These are phyloP conservation scores for Candida mesenterica DNA, from an alignment of 1,139 yeast genomes.

Conservation along the genomic window DNA sequence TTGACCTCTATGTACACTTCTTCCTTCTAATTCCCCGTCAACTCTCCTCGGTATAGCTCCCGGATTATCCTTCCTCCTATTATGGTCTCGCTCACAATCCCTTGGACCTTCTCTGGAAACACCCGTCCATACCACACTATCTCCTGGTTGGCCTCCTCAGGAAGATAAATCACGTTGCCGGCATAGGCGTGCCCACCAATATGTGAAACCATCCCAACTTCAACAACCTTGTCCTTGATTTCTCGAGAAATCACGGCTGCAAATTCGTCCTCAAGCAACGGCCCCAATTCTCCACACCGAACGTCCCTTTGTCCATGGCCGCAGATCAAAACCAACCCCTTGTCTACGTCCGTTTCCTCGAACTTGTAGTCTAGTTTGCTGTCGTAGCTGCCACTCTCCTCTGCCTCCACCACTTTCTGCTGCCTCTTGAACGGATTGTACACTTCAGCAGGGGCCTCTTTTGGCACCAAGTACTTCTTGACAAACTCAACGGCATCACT, in stretches of 20 bases:
- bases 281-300: constrained; percentile 67
- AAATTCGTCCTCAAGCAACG: constrained; percentile 53
- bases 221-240: constrained; percentile 23
- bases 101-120: constrained; percentile 62
- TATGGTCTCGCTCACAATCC: constrained; percentile 57
- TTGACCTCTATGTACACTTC: too few species aligned
- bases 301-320: constrained; percentile 65
- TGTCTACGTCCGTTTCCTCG: constrained; percentile 19
- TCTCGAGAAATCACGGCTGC: constrained; percentile 35
- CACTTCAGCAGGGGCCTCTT: constrained; percentile 16
- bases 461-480: constrained; percentile 39
- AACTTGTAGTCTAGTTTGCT: constrained; percentile 11
- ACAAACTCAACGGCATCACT: constrained; percentile 39
- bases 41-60: constrained; percentile 25
- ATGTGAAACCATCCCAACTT: constrained; percentile 63
- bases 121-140: constrained; percentile 73
- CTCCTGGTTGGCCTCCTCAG: constrained; percentile 35
- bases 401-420: background rate
- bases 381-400: too few species aligned
- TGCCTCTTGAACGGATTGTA: constrained; percentile 33
- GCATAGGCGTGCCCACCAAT: constrained; percentile 81
- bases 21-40: too few species aligned
- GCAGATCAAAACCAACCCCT: constrained; percentile 51
- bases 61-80: constrained; percentile 45
- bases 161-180: constrained; percentile 64